A percentile compares a stretch with the other conserved stretches of the same genome.
Conservation (phyloP, 257 asterid genomes). For the Fraxinus pennsylvanica region DNA sequence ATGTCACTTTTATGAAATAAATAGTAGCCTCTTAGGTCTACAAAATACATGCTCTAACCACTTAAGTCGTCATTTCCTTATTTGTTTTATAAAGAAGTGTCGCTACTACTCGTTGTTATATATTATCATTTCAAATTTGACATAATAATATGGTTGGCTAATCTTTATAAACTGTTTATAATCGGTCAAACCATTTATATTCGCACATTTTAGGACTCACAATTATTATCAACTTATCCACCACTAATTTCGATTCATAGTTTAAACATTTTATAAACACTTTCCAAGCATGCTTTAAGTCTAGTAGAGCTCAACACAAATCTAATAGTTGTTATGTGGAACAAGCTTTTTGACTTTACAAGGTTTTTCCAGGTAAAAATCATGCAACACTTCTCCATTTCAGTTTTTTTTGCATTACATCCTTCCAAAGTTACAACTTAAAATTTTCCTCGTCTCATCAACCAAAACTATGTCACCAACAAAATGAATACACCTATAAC, state of each 20-base stretch:
- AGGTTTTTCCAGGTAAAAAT: background rate
- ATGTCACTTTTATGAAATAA: background rate
- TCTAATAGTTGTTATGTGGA: background rate
- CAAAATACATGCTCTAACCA: background rate
- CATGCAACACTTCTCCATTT: background rate
- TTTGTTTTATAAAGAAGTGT: background rate
- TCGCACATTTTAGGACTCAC: too few relatives aligned
- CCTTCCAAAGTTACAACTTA: background rate
- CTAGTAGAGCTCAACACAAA: background rate
- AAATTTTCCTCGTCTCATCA: background rate
- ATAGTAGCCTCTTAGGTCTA: background rate
- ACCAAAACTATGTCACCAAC: background rate
- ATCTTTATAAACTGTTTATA: too few relatives aligned
- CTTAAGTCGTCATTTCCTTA: background rate
- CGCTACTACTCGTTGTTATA: background rate
- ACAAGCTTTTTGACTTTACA: background rate
- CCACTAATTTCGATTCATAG: too few relatives aligned
- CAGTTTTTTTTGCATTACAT: background rate
- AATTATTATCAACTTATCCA: too few relatives aligned
- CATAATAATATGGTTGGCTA: too few relatives aligned
- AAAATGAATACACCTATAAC: background rate
- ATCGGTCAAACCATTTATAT: too few relatives aligned
- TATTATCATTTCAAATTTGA: too few relatives aligned
- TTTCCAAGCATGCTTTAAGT: too few relatives aligned
- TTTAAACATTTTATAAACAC: too few relatives aligned